These are phyloP conservation scores for Begonia loranthoides DNA, from an alignment of 306 rosid genomes.

Conservation along the genomic window DNA sequence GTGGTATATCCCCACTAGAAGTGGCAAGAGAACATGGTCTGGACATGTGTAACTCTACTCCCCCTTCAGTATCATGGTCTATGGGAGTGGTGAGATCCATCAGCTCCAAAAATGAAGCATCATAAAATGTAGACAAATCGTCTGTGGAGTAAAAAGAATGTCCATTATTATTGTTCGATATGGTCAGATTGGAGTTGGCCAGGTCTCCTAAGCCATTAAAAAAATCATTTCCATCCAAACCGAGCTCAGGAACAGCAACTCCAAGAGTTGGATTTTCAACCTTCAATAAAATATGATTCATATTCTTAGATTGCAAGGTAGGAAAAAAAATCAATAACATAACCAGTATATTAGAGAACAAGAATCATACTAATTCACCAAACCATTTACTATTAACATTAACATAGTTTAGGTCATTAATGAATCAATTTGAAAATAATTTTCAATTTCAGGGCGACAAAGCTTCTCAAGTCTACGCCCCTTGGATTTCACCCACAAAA, in stretches of 20 bases:
- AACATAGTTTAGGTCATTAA: too few species aligned
- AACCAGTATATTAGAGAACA: not conserved
- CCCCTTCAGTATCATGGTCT: conserved; percentile 1
- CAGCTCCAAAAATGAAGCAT: conserved; percentile 35
- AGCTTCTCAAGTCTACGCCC: not conserved
- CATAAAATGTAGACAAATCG: conserved; percentile 1
- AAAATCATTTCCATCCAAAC: conserved; percentile 9
- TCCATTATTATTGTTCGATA: not conserved
- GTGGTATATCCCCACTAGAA: not conserved
- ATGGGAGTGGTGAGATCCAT: conserved; percentile 32
- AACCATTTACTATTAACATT: too few species aligned
- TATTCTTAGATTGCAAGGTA: not conserved
- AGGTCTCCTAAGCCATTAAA: conserved; percentile 20
- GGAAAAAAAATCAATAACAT: not conserved
- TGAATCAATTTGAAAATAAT: too few species aligned
- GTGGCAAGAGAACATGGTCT: too few species aligned
- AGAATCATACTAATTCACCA: not conserved
- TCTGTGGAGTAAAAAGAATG: conserved; percentile 7
- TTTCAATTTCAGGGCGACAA: not conserved
- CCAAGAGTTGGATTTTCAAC: not conserved
- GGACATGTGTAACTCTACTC: too few species aligned
- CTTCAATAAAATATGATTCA: not conserved
- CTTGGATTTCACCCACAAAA: too few species aligned
- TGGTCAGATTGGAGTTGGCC: conserved; percentile 9
- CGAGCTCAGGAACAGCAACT: not conserved